These are phyloP conservation scores for Alloteropsis semialata DNA, from an alignment of 176 grass and related monocot genomes.

Conservation along the genomic window DNA sequence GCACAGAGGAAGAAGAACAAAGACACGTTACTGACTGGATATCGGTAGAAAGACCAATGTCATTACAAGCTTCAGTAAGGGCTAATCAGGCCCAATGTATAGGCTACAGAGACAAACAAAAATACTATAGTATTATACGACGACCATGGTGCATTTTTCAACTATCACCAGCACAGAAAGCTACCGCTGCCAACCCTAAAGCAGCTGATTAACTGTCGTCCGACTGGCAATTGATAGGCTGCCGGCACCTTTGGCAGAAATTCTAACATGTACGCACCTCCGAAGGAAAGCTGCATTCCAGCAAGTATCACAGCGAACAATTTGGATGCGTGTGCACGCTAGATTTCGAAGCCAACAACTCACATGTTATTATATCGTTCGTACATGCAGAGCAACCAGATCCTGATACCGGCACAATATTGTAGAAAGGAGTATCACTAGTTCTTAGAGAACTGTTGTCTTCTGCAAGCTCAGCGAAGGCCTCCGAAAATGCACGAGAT, in stretches of 20 bases:
- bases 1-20: background rate
- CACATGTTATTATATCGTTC: conserved; percentile 64
- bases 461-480: conserved; percentile 46
- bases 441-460: background rate
- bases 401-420: conserved; percentile 64
- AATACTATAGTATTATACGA: background rate
- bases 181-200: background rate
- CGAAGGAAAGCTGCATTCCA: background rate
- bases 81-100: background rate
- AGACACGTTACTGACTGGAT: background rate
- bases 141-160: background rate
- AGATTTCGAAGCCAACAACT: conserved; percentile 64
- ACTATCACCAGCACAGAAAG: background rate
- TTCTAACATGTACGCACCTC: background rate
- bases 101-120: background rate
- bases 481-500: conserved; percentile 31
- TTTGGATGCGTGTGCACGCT: background rate
- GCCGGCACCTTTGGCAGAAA: background rate
- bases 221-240: background rate
- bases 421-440: conserved; percentile 36
- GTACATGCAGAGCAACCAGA: conserved; percentile 51
- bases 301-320: background rate
- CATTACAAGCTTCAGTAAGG: background rate
- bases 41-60: background rate
- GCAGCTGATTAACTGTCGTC: background rate